Evolutionary conservation across 352 stramenopile species (phyloP).

Genomic region (Globisporangium cederbergense): DNA sequence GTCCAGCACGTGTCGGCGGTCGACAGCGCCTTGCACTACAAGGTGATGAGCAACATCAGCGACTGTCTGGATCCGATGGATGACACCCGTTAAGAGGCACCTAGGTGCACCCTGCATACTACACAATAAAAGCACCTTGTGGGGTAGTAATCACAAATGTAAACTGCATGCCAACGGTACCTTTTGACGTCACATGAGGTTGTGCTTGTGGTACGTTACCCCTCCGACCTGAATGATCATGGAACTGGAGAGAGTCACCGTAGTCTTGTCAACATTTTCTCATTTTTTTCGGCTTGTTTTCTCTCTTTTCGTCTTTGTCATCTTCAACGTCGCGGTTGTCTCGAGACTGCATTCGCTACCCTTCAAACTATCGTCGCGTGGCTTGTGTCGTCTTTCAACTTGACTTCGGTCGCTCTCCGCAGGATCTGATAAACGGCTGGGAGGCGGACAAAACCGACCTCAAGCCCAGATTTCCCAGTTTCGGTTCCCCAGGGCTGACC

Average conservation of each 20-base stretch:
- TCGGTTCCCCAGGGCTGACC: background rate
- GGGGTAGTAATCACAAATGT: no score
- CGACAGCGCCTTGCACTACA: background rate
- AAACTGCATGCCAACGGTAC: background rate
- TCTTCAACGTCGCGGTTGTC: background rate
- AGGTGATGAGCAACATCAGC: background rate
- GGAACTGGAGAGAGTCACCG: background rate
- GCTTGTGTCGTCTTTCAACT: no score
- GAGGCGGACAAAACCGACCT: no score
- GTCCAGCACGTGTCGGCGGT: background rate
- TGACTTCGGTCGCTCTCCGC: no score
- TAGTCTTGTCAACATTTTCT: slow-evolving; percentile 8
- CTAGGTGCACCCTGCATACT: no score
- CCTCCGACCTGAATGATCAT: background rate
- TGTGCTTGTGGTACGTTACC: no score
- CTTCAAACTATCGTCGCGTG: background rate
- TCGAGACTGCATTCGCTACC: background rate
- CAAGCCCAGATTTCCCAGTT: no score
- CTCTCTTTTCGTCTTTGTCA: background rate
- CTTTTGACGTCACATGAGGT: background rate
- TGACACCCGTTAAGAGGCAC: no score
- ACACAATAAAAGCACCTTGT: no score
- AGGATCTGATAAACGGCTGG: no score
- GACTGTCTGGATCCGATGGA: no score
- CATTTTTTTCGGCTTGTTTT: background rate